Base-by-base conservation (phyloP, 176 grass and related monocot genomes). In the Phyllostachys edulis region DNA sequence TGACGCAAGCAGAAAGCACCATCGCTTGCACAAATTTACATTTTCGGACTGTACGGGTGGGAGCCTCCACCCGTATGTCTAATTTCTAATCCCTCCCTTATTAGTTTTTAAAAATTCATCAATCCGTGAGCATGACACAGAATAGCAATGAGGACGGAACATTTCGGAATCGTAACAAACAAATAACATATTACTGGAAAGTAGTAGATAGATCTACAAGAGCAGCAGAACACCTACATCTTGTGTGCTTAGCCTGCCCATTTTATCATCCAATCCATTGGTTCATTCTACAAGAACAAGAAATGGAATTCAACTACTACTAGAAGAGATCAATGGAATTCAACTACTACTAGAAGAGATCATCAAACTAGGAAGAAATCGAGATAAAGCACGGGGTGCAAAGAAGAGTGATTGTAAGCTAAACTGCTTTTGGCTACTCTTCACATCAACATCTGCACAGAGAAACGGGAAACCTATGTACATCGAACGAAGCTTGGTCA, bases 381-480 rank as follows among this genome's bases (percentile, higher is more conserved):
- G 14, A 52, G 86, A 44, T 63, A 39, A 34, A 68, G 3, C 17
- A 77, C 21, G 32, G 29, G 68, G 38, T 37, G 52, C 38, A 3
- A 17, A 42, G 23, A 40, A 86, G 83, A 78, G 84, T 82, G 34
- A 90, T 36, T 34, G 42, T 55, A 54, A 76, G 42, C 83, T 90
- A 82, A 56, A 21, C 68, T 74, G 51, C 62, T 63, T 27, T 76
- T 46, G 32, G 69, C 81, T 89, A 80, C 81, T 84, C 81, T 84
- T 84, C 81, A 84, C 81, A 67, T 78, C 68, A 67, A 67, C 79
- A 79, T 65, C 88, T 90, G 74, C 84, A 90, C 66, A 82, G 38
- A 51, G 46, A 29, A 63, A 80, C 52, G 59, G 49, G 60, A 67
- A 67, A 80, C 51, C 23, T 90, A 90, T 90, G 85, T 90, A 87